phyloP scores from a whole-genome alignment of 2,329 filamentous ascomycete species.

The Monosporascus sp. region DNA sequence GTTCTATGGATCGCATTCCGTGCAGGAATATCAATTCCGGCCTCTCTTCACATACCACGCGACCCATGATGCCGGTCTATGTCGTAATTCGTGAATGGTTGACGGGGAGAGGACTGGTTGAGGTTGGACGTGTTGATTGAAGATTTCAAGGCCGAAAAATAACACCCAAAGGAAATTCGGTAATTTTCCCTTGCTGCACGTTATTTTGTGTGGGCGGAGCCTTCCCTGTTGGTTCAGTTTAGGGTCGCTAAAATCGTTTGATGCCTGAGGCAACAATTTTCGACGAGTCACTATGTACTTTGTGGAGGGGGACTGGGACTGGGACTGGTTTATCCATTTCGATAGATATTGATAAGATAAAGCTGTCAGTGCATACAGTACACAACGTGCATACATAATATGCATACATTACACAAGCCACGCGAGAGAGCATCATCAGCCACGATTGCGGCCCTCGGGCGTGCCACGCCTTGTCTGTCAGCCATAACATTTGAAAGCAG shows the following conservation, averaged over 20 bases:
- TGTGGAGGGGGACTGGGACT: too few species aligned
- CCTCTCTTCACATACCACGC: constrained; percentile 26
- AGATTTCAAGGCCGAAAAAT: constrained; percentile 15
- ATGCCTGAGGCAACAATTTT: neutral
- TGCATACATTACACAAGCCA: too few species aligned
- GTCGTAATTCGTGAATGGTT: constrained; percentile 27
- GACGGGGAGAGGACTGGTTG: constrained; percentile 16
- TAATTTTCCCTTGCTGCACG: constrained; percentile 23
- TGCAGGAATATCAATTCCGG: neutral
- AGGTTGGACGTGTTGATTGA: constrained; percentile 7
- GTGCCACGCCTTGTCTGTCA: too few species aligned
- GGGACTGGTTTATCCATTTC: too few species aligned
- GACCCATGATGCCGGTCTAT: constrained; percentile 30
- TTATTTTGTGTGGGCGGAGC: constrained; percentile 27
- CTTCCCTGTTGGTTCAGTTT: constrained; percentile 21
- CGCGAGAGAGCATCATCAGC: too few species aligned
- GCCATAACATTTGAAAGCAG: too few species aligned
- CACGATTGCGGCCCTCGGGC: too few species aligned
- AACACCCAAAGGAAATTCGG: constrained; percentile 19
- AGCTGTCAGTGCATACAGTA: too few species aligned
- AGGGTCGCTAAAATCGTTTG: neutral
- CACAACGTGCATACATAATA: too few species aligned
- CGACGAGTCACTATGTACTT: neutral
- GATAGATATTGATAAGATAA: too few species aligned
- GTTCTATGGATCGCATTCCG: neutral